Percentiles rank a stretch among this genome's conserved stretches.
phyloP scores from a whole-genome alignment of 192 early-diverging fungal genomes.

The Gonapodya prolifera region DNA sequence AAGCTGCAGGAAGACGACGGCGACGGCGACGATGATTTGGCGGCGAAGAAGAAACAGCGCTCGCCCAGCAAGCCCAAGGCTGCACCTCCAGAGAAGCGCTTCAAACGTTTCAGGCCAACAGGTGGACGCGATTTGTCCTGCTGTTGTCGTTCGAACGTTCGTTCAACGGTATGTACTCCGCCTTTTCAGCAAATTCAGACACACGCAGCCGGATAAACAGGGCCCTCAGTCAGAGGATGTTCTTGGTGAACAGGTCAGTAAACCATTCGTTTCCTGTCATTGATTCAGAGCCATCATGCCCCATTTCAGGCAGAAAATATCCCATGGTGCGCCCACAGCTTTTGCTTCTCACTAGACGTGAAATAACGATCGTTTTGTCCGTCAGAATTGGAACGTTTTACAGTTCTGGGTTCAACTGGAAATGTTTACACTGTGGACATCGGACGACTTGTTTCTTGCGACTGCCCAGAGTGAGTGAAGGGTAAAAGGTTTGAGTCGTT shows the following conservation, averaged over 20 bases:
- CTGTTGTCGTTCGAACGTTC: background rate
- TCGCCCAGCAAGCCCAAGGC: background rate
- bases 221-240: background rate
- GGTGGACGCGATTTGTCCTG: background rate
- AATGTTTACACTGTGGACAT: background rate
- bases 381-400: background rate
- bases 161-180: background rate
- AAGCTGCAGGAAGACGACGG: no score
- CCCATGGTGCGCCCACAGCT: background rate
- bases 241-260: background rate
- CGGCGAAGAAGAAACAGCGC: no score
- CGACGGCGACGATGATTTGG: no score
- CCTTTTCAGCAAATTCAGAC: background rate
- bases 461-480: background rate
- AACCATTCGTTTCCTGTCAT: no score
- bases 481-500: no score
- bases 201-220: background rate
- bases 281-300: no score
- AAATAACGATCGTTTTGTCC: background rate
- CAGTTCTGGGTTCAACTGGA: background rate
- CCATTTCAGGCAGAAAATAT: background rate
- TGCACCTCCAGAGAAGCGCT: background rate
- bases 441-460: background rate
- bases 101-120: background rate
- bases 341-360: background rate